Evolutionary conservation across 495 filamentous ascomycete species (phyloP).

Genomic region (Penicillium atrosanguineum): DNA sequence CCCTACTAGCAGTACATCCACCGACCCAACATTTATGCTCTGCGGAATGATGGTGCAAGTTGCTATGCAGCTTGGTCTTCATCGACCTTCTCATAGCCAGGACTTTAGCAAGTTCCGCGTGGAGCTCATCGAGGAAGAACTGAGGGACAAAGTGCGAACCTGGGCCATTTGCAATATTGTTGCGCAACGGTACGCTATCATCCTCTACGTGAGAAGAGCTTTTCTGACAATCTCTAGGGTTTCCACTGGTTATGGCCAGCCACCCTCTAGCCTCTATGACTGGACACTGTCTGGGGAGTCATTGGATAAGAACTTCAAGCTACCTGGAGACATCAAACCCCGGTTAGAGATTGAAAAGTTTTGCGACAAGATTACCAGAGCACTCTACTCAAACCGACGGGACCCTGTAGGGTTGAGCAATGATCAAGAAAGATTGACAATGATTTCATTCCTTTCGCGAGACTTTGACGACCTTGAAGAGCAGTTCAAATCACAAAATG

Average conservation of each 20-base stretch:
- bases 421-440: constrained; percentile 65
- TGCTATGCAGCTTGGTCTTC: constrained; percentile 85
- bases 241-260: constrained; percentile 87
- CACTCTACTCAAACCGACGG: constrained; percentile 76
- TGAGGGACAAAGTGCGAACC: constrained; percentile 80
- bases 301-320: constrained; percentile 60
- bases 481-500: constrained; percentile 40
- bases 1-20: constrained; percentile 79
- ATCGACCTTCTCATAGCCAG: constrained; percentile 84
- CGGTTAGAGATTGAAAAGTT: constrained; percentile 79
- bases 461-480: constrained; percentile 55
- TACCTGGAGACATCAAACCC: constrained; percentile 64
- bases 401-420: constrained; percentile 71
- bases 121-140: constrained; percentile 78
- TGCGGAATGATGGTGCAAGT: constrained; percentile 91
- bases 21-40: constrained; percentile 87
- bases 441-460: constrained; percentile 55
- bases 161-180: constrained; percentile 94
- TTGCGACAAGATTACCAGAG: constrained; percentile 80
- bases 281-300: constrained; percentile 72
- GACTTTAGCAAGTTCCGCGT: constrained; percentile 84
- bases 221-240: constrained; percentile 47
- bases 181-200: constrained; percentile 62
- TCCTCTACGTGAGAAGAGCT: background rate
- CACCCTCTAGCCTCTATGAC: constrained; percentile 83